Evolutionary conservation across 2,329 filamentous ascomycete species (phyloP).

Genomic region (Curvularia hawaiiensis): DNA sequence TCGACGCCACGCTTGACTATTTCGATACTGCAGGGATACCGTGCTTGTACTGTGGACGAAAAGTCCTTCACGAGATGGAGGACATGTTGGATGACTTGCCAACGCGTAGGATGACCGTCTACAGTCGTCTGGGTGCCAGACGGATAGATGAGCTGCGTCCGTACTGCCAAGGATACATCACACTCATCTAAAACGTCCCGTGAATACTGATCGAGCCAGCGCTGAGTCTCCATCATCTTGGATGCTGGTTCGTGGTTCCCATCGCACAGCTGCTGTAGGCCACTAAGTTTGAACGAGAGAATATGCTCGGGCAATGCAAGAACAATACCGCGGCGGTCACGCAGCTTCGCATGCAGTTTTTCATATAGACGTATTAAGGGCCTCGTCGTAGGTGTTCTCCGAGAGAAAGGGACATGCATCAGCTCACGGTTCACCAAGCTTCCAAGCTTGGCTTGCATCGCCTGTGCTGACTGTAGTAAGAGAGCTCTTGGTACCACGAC

Average conservation of each 20-base stretch:
- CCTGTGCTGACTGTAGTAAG: conserved; percentile 62
- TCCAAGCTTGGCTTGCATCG: conserved; percentile 61
- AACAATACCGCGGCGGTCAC: conserved; percentile 57
- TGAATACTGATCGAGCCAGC: conserved; percentile 55
- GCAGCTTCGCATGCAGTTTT: conserved; percentile 51
- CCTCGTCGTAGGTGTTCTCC: conserved; percentile 51
- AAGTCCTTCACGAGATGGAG: conserved; percentile 38
- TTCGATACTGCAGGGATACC: conserved; percentile 57
- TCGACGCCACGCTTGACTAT: conserved; percentile 46
- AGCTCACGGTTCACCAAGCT: conserved; percentile 60
- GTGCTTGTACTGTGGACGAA: conserved; percentile 42
- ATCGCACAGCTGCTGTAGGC: conserved; percentile 62
- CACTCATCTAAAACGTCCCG: conserved; percentile 70
- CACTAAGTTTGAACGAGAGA: conserved; percentile 68
- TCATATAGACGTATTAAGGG: conserved; percentile 42
- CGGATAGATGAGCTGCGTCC: conserved; percentile 53
- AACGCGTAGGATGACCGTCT: conserved; percentile 50
- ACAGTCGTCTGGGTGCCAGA: conserved; percentile 49
- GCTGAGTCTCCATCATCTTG: conserved; percentile 58
- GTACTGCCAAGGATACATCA: conserved; percentile 51
- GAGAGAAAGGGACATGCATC: conserved; percentile 63
- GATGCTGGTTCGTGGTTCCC: conserved; percentile 49
- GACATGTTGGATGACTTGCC: conserved; percentile 46
- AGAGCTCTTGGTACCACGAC: conserved; percentile 63
- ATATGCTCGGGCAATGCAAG: conserved; percentile 67